phyloP scores from a whole-genome alignment of 1,284 basidiomycete genomes.

The Stygiomarasmius scandens region DNA sequence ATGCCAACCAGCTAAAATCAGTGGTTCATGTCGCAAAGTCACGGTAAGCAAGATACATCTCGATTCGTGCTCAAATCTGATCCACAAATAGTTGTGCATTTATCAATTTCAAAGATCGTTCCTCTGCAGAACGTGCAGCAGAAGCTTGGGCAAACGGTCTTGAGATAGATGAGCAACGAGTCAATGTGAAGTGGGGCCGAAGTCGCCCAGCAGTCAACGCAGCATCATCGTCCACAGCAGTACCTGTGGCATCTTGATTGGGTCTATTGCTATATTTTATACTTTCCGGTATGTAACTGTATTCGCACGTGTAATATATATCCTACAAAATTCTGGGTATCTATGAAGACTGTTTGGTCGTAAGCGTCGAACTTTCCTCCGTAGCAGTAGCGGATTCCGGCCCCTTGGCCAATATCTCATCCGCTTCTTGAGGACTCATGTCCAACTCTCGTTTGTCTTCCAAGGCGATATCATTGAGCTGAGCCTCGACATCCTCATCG shows the following conservation, averaged over 20 bases:
- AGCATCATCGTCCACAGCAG: slow-evolving; percentile 20
- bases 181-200: slow-evolving; percentile 87
- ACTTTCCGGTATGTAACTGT: not conserved
- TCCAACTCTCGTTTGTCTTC: slow-evolving; percentile 15
- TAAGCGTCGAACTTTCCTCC: not conserved
- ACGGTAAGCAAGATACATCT: slow-evolving; percentile 43
- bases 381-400: not conserved
- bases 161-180: slow-evolving; percentile 77
- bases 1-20: slow-evolving; percentile 75
- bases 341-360: not conserved
- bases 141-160: slow-evolving; percentile 87
- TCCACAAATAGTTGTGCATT: slow-evolving; percentile 81
- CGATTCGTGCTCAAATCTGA: slow-evolving; percentile 15
- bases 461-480: slow-evolving; percentile 24
- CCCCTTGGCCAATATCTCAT: slow-evolving; percentile 14
- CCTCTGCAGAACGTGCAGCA: slow-evolving; percentile 84
- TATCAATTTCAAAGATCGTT: slow-evolving; percentile 87
- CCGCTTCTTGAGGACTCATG: slow-evolving; percentile 19
- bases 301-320: not conserved
- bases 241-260: slow-evolving; percentile 19
- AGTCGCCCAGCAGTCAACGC: slow-evolving; percentile 49
- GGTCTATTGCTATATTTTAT: not conserved
- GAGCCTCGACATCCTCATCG: slow-evolving; percentile 37
- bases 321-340: not conserved
- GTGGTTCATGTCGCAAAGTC: slow-evolving; percentile 87